Evolutionary conservation across 768 basidiomycete genomes (phyloP), one percentile per base, ranked within the genome.

Genomic region (Austroboletus eburneus): DNA sequence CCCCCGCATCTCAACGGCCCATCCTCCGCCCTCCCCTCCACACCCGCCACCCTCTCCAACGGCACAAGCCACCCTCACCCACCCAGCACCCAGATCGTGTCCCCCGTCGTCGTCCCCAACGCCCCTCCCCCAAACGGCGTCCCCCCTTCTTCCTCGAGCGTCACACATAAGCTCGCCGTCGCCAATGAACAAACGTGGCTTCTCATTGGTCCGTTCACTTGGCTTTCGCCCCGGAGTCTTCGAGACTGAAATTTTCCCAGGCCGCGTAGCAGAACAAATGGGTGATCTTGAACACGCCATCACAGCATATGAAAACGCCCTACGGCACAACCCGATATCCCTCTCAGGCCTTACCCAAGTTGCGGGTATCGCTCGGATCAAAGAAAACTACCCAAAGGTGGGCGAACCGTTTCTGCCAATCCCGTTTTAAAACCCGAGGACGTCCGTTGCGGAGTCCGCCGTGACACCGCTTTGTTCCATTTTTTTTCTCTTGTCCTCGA

Each of bases 131-230:
- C 61, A 20, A 61, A 60, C 40, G 64, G 64, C 22, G 58, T 58
- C 3, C 39, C 51, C 1, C 52, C 58, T 2, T 37, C 51, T 43
- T 45, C 66, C 9, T 69, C 63, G 30, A 66, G 65, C 50, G 78
- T 82, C 43, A 80, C 89, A 49, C 80, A 85, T 68, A 89, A 89
- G 53, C 77, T 96, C 43, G 81, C 86, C 18, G 72, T 76, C 29
- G 90, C 92, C 42, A 95, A 96, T 68, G 93, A 95, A 64, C 86
- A 91, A 68, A 95, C 93, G 35, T 96, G 93, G 93, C 80, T 93
- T 52, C 72, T 94, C 57, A 93, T 95, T 66, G 93, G 92, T 90
- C 30, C 9, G 30, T 35, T 35, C 8, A 35, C 16, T 5, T 12
- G 8, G 4, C 10, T 24, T 46, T 54, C 44, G 16, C 39, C 14